Evolutionary conservation across 257 asterid genomes (phyloP).

Genomic region (Cynanchum wilfordii): DNA sequence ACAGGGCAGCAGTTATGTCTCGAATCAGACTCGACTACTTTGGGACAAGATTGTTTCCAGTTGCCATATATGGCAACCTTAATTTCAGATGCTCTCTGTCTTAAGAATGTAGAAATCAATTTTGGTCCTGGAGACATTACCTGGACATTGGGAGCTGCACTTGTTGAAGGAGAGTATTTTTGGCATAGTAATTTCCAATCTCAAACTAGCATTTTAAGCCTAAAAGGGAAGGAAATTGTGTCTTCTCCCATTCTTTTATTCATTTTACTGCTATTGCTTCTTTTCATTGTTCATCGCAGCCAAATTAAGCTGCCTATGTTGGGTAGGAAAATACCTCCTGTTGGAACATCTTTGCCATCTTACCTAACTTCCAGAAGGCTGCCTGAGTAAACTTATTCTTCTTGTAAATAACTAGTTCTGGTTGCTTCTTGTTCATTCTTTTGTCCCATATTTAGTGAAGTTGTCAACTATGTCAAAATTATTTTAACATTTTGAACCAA

Average conservation of each 20-base stretch:
- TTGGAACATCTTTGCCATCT: slow-evolving; percentile 49
- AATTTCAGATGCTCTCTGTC: slow-evolving; percentile 58
- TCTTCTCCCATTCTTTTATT: slow-evolving; percentile 46
- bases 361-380: slow-evolving; percentile 31
- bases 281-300: slow-evolving; percentile 43
- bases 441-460: background rate
- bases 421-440: background rate
- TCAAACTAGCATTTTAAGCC: slow-evolving; percentile 15
- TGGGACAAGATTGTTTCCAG: slow-evolving; percentile 49
- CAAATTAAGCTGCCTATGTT: slow-evolving; percentile 63
- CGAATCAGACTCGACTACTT: slow-evolving; percentile 23
- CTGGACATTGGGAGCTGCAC: slow-evolving; percentile 82
- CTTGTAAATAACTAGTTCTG: no score
- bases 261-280: slow-evolving; percentile 34
- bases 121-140: slow-evolving; percentile 78
- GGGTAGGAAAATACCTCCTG: slow-evolving; percentile 33
- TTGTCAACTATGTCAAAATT: background rate
- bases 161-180: slow-evolving; percentile 54
- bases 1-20: slow-evolving; percentile 48
- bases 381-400: background rate
- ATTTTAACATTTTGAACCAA: background rate
- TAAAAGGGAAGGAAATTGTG: slow-evolving; percentile 22
- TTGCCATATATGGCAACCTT: slow-evolving; percentile 62
- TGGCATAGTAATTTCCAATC: slow-evolving; percentile 34
- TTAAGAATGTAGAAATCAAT: slow-evolving; percentile 44